These are phyloP conservation scores for Crithidia thermophila DNA, from an alignment of 208 protist genomes.

Conservation along the genomic window DNA sequence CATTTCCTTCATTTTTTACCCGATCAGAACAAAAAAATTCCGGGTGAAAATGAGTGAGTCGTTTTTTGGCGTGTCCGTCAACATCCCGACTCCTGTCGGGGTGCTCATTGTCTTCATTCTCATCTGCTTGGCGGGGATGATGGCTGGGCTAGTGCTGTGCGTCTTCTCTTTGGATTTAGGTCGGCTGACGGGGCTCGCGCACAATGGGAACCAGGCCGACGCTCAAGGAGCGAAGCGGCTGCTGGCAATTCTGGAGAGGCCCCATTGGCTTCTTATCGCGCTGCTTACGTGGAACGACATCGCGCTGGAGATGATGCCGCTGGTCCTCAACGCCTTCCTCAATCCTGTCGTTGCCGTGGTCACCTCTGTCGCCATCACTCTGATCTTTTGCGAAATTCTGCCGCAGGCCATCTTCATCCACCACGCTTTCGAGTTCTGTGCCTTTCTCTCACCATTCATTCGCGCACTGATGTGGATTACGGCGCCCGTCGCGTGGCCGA, in stretches of 20 bases:
- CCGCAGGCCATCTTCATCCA: conserved; percentile 75
- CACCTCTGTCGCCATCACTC: conserved; percentile 53
- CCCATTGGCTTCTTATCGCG: conserved; percentile 71
- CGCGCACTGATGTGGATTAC: conserved; percentile 58
- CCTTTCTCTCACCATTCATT: conserved; percentile 57
- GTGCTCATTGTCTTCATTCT: conserved; percentile 47
- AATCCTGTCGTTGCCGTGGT: conserved; percentile 53
- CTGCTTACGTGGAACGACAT: conserved; percentile 64
- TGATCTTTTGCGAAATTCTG: conserved; percentile 80
- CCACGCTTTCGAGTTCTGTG: conserved; percentile 51
- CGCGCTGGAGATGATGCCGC: conserved; percentile 72
- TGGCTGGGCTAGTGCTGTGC: conserved; percentile 62
- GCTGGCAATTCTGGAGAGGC: conserved; percentile 60
- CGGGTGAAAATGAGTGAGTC: conserved; percentile 11
- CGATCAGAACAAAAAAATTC: not conserved
- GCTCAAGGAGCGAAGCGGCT: conserved; percentile 39
- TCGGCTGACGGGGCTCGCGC: conserved; percentile 40
- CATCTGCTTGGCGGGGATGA: conserved; percentile 50
- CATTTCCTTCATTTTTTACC: conserved; percentile 2
- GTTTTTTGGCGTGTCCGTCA: conserved; percentile 51
- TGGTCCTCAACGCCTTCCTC: conserved; percentile 65
- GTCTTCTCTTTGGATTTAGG: conserved; percentile 65
- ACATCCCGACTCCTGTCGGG: conserved; percentile 35
- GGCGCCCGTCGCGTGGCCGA: conserved; percentile 65
- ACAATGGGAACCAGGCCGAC: conserved; percentile 37